Percentiles rank a stretch among this genome's conserved stretches.
These are phyloP conservation scores for Eucalyptus sp. DNA, from an alignment of 345 rosid genomes.

Conservation along the genomic window DNA sequence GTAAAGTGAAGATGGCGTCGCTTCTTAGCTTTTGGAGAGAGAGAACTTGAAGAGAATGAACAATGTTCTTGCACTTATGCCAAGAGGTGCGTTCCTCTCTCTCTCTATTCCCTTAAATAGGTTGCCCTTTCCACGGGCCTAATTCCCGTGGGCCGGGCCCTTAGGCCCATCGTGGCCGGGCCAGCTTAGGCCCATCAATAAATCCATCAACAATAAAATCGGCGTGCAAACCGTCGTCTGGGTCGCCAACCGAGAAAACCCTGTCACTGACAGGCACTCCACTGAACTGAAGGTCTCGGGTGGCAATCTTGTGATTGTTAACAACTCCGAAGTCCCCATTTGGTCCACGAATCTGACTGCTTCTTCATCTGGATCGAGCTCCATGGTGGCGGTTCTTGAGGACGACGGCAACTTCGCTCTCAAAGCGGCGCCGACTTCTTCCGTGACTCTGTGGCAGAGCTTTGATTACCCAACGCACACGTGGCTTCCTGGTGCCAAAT, in stretches of 20 bases:
- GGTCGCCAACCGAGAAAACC: conserved; percentile 70
- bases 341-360: conserved; percentile 59
- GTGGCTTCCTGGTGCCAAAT: conserved; percentile 71
- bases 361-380: conserved; percentile 1
- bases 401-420: conserved; percentile 60
- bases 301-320: conserved; percentile 58
- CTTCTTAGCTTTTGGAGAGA: no score
- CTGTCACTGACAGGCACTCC: conserved; percentile 25
- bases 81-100: no score
- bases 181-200: no score
- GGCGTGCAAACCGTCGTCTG: conserved; percentile 33
- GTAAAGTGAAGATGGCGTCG: no score
- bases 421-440: conserved; percentile 6
- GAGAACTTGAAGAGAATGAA: no score
- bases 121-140: no score
- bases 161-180: no score
- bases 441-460: conserved; percentile 51
- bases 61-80: no score
- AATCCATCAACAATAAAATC: no score
- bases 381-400: conserved; percentile 31
- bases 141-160: no score
- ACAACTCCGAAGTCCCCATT: conserved; percentile 24
- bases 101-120: no score
- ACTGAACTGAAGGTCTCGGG: conserved; percentile 36
- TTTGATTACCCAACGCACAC: conserved; percentile 51